Evolutionary conservation across 164 flowering plant species (phyloP), one percentile per base, ranked within the genome.

Genomic region (Magnolia officinalis): DNA sequence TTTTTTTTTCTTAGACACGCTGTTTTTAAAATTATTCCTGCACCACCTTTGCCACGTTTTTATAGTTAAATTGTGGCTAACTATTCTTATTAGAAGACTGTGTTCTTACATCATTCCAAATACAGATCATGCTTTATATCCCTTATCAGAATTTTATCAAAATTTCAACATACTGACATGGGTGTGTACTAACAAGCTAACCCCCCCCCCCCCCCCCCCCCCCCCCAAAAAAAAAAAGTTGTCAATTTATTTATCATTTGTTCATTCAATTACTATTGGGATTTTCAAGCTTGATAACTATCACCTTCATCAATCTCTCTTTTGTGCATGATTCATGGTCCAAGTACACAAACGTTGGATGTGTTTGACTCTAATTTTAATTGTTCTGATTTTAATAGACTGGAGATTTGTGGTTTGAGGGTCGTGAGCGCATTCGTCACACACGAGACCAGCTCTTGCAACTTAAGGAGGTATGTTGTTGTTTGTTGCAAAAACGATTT

Each of bases 361-460:
- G 13, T 55, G 61, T 11, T 55, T 55, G 65, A 66, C 18, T 64
- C 7, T 63, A 14, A 19, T 23, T 45, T 70, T 6, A 71, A 24
- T 75, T 19, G 18, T 58, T 80, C 50, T 80, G 2, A 70, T 77
- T 18, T 68, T 82, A 37, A 11, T 73, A 90, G 96, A 63, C 83
- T 81, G 92, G 91, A 23, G 96, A 89, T 52, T 70, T 81, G 11
- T 85, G 88, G 72, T 88, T 90, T 83, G 97, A 94, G 68, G 88
- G 89, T 58, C 89, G 79, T 74, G 98, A 90, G 68, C 88, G 86
- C 74, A 81, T 92, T 59, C 87, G 86, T 23, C 92, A 86, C 82
- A 86, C 91, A 55, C 78, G 95, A 59, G 95, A 91, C 73, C 94
- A 90, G 85, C 87, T 95, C 55, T 77, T 91, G 65, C 95, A 90